These are phyloP conservation scores for Mayamaea pseudoterrestris DNA, from an alignment of 108 stramenopile species.

Conservation along the genomic window DNA sequence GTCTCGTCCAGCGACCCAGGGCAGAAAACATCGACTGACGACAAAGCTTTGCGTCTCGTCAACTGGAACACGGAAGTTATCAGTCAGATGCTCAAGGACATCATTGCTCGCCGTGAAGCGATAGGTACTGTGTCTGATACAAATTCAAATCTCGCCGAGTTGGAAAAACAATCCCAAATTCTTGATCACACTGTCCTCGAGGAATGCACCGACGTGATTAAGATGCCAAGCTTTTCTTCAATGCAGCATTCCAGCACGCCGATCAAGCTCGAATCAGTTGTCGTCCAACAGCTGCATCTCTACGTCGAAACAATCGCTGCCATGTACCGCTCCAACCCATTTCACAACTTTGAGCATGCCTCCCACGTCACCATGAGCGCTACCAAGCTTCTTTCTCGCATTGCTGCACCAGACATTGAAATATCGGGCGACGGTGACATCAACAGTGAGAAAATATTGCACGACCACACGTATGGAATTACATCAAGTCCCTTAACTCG, in stretches of 20 bases:
- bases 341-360: constrained; percentile 13
- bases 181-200: constrained; percentile 2
- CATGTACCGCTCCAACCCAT: constrained; percentile 22
- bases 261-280: constrained; percentile 8
- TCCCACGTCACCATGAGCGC: constrained; percentile 7
- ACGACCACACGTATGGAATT: constrained; percentile 32
- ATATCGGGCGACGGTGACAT: not conserved
- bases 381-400: constrained; percentile 4
- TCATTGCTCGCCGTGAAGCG: not conserved
- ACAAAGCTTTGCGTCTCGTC: constrained; percentile 1
- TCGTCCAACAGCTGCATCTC: constrained; percentile 18
- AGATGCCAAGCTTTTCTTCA: constrained; percentile 9
- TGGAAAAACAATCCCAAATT: not conserved
- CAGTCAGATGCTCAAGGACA: not conserved
- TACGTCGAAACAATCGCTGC: constrained; percentile 21
- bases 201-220: constrained; percentile 7
- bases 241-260: not conserved
- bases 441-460: not conserved
- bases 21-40: not conserved
- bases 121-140: not conserved
- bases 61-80: constrained; percentile 4
- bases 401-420: constrained; percentile 5
- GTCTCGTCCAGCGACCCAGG: not conserved
- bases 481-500: constrained; percentile 42
- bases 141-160: not conserved